These are phyloP conservation scores for Meripilus lineatus DNA, from an alignment of 1,284 basidiomycete species.

Conservation along the genomic window DNA sequence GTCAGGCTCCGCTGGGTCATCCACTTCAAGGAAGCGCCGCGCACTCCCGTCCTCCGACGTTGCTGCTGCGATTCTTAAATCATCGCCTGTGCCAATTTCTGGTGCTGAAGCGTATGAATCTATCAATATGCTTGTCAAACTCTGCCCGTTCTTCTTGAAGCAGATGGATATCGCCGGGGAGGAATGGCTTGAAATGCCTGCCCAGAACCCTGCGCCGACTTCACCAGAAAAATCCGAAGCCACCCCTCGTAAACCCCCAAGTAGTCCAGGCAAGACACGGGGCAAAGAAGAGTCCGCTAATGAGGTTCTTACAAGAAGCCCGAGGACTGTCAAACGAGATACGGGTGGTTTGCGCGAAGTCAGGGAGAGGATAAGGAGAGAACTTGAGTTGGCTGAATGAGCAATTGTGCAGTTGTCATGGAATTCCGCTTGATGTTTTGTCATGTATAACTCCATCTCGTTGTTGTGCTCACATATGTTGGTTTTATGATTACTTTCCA, in stretches of 20 bases:
- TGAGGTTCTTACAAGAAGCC: slow-evolving; percentile 62
- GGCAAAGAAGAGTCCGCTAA: slow-evolving; percentile 47
- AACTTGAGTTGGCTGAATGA: slow-evolving; percentile 45
- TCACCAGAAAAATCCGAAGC: slow-evolving; percentile 16
- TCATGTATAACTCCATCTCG: no score
- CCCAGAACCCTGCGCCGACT: no score
- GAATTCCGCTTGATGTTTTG: no score
- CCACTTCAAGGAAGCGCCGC: slow-evolving; percentile 55
- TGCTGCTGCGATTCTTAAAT: slow-evolving; percentile 63
- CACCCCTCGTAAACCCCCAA: slow-evolving; percentile 17
- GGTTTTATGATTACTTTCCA: no score
- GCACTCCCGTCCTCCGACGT: slow-evolving; percentile 63
- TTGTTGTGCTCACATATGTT: no score
- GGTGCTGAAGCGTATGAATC: slow-evolving; percentile 71
- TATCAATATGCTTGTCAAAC: slow-evolving; percentile 51
- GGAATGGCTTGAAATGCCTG: slow-evolving; percentile 82
- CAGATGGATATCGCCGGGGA: slow-evolving; percentile 56
- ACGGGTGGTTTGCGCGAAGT: slow-evolving; percentile 70
- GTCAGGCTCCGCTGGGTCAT: slow-evolving; percentile 40
- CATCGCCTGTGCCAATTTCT: slow-evolving; percentile 73
- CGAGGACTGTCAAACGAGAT: slow-evolving; percentile 61
- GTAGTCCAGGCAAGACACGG: slow-evolving; percentile 30
- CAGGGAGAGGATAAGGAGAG: slow-evolving; percentile 70
- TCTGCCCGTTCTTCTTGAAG: slow-evolving; percentile 77
- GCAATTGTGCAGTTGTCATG: no score